Percentiles rank a stretch among this genome's conserved stretches.
Evolutionary conservation across 2,329 filamentous ascomycete species (phyloP).

Genomic region (Septoria petroselini): DNA sequence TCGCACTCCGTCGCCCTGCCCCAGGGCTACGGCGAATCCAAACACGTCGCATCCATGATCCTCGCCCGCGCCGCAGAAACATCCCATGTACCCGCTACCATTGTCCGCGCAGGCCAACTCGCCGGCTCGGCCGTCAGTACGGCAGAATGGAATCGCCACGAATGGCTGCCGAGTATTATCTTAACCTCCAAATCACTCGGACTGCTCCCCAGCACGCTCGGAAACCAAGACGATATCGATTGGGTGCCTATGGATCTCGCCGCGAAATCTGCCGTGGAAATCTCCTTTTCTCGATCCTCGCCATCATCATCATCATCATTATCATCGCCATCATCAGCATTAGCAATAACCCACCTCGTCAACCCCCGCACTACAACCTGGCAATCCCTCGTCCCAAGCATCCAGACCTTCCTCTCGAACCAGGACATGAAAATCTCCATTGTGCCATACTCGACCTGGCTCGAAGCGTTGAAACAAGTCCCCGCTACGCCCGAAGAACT

Average conservation of each 20-base stretch:
- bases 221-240: slow-evolving; percentile 39
- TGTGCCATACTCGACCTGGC: slow-evolving; percentile 31
- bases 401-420: slow-evolving; percentile 19
- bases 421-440: slow-evolving; percentile 17
- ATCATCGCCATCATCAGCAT: too few relatives aligned
- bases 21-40: slow-evolving; percentile 42
- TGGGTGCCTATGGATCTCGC: slow-evolving; percentile 48
- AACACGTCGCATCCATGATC: slow-evolving; percentile 39
- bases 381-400: slow-evolving; percentile 25
- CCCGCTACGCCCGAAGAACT: slow-evolving; percentile 25
- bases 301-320: too few relatives aligned
- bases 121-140: slow-evolving; percentile 25
- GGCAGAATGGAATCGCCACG: slow-evolving; percentile 42
- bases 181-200: slow-evolving; percentile 41
- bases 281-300: slow-evolving; percentile 18
- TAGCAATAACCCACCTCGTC: slow-evolving; percentile 35
- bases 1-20: slow-evolving; percentile 31
- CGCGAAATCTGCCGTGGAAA: slow-evolving; percentile 31
- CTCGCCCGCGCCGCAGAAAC: slow-evolving; percentile 32
- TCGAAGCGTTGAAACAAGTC: slow-evolving; percentile 20
- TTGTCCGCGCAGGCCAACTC: slow-evolving; percentile 32
- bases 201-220: slow-evolving; percentile 41
- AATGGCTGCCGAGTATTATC: slow-evolving; percentile 47
- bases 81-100: slow-evolving; percentile 25
- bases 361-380: slow-evolving; percentile 31